Percentiles rank a stretch among this genome's conserved stretches.
Evolutionary conservation across 805 yeast species (phyloP).

Genomic region (Starmera pachycereana): DNA sequence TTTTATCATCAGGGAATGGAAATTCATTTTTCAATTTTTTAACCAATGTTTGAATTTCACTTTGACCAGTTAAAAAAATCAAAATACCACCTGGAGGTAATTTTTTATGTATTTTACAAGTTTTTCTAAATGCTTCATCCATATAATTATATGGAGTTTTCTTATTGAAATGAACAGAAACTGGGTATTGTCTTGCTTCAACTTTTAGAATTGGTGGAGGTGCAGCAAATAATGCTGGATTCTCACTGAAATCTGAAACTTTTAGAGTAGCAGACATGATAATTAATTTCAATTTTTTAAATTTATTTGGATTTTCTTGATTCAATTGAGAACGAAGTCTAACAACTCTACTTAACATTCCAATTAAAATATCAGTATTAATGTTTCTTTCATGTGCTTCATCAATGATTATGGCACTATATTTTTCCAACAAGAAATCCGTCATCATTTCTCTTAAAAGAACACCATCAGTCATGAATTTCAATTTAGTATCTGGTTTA

Average conservation of each 20-base stretch:
- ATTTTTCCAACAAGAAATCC: conserved; percentile 71
- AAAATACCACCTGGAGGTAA: conserved; percentile 93
- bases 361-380: conserved; percentile 92
- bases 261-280: conserved; percentile 97
- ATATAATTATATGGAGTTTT: conserved; percentile 69
- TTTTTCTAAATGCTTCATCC: conserved; percentile 77
- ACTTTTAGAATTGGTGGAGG: conserved; percentile 87
- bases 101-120: conserved; percentile 75
- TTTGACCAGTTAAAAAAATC: conserved; percentile 88
- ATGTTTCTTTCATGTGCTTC: conserved; percentile 98
- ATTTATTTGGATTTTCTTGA: conserved; percentile 32
- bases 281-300: conserved; percentile 64
- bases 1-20: conserved; percentile 34
- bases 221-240: conserved; percentile 47
- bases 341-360: conserved; percentile 84
- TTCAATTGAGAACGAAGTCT: conserved; percentile 53
- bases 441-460: conserved; percentile 84
- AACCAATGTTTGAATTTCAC: conserved; percentile 75
- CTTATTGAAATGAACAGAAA: conserved; percentile 79
- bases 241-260: conserved; percentile 88
- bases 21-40: conserved; percentile 58
- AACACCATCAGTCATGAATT: conserved; percentile 95
- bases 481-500: conserved; percentile 56
- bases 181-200: conserved; percentile 92
- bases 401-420: conserved; percentile 83